Base-by-base conservation (phyloP, 2,329 filamentous ascomycete species). In the Sporothrix sp. region DNA sequence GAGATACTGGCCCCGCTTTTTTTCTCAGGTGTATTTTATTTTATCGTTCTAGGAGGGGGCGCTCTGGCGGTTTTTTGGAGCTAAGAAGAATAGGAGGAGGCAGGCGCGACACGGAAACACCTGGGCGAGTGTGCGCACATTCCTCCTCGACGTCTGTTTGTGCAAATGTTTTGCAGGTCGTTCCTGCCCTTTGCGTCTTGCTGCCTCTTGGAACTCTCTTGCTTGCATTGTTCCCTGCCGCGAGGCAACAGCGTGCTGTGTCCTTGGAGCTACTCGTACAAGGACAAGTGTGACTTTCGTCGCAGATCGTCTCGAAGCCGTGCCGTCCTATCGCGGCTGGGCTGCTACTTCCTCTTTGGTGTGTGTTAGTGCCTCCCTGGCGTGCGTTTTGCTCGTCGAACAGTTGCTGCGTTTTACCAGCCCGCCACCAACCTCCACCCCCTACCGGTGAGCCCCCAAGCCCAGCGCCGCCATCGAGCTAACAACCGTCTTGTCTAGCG, bases 351-450 rank as follows among this genome's bases (percentile, higher is more conserved):
- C 52, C 48, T 51, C n/a, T 48, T 51, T 48, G 20, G 48, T 51
- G 48, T 51, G 48, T 53, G 35, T 53, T 48, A 53, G 52, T 53
- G 45, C 46, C 50, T 48, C 37, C 21, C 40, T 51, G 48, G 47
- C 45, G 54, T 52, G 43, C 48, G 47, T 43, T 33, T 23, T 32
- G 27, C 21, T 38, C 48, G 21, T 23, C 32, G n/a, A 28, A 30
- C 18, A 27, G 18, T 32, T 8, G 21, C 40, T 43, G 36, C 50
- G 32, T 27, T 40, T 52, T 42, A 39, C 55, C 50, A 50, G 53
- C 55, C 35, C 55, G 51, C 53, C 51, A 57, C 53, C 53, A 49
- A 54, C 55, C 52, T 53, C 53, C 52, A 48, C 25, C 54, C 33
- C 43, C 35, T 42, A 44, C 51, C 51, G 36, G n/a, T n/a, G n/a